Evolutionary conservation across 805 yeast genomes (phyloP), one percentile per base, ranked within the genome.

Genomic region (Nakazawaea pomicola): DNA sequence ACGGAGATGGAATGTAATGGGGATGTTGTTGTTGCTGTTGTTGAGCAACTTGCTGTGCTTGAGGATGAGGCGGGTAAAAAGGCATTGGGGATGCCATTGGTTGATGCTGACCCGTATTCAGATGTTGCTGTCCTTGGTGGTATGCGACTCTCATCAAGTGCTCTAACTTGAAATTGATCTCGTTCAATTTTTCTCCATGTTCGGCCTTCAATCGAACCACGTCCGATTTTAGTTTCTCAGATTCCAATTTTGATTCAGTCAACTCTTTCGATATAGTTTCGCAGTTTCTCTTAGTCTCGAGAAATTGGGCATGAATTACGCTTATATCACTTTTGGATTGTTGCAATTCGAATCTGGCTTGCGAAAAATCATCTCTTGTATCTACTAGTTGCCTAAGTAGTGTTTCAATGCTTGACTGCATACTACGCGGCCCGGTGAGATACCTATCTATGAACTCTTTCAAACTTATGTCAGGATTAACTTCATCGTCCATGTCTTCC

Each of bases 61-160:
- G 43, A 33, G 36, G 47, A 16, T 37, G 46, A 14, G 16, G 35
- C 14, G 20, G 36, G 34, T 36, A 40, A 40, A 46, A 50, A 27
- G 47, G 53, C 11, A 41, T 15, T 11, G 28, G 24, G 9, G 33
- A 28, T 20, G 34, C 15, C 6, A 29, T 12, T 9, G 24, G 25
- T 10, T 19, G 11, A 11, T 36, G 33, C 10, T 18, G 18, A 8
- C 25, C 25, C 10, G 20, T 17, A n/a, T 25, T 18, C 14, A 19
- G 34, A 20, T 32, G 35, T 32, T 32, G 35, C 25, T 32, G 35
- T 32, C 25, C 25, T 20, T 32, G 35, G 18, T 32, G 36, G n/a
- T 30, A 29, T n/a, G 14, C 16, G 7, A 28, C 29, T 11, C 24
- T 19, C 8, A 40, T n/a, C 6, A 40, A 33, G 11, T 40, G 43